Evolutionary conservation across 2,329 filamentous ascomycete species (phyloP).

Genomic region (Aspergillus sp.): DNA sequence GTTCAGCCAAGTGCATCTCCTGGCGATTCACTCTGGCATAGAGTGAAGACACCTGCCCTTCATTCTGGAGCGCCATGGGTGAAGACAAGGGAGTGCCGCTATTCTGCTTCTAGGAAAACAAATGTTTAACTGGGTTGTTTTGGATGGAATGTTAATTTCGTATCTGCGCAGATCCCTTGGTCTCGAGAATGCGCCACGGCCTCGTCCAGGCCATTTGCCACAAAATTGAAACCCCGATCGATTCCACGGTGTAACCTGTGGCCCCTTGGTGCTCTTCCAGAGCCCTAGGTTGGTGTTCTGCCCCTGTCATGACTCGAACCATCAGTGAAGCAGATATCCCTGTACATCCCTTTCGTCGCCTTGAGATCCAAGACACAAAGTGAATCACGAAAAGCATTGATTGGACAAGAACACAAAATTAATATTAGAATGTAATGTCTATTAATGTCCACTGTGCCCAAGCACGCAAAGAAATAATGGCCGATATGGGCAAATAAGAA

Average conservation of each 20-base stretch:
- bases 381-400: background rate
- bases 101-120: background rate
- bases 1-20: background rate
- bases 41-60: background rate
- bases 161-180: slow-evolving; percentile 17
- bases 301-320: background rate
- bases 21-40: background rate
- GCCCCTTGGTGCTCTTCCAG: background rate
- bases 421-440: slow-evolving; percentile 20
- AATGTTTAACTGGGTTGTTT: background rate
- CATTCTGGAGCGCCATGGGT: background rate
- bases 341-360: slow-evolving; percentile 4
- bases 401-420: slow-evolving; percentile 7
- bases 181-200: slow-evolving; percentile 4
- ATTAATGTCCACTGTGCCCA: slow-evolving; percentile 17
- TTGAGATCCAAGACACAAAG: background rate
- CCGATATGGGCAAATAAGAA: slow-evolving; percentile 1
- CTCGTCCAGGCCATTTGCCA: background rate
- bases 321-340: background rate
- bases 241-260: background rate
- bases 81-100: slow-evolving; percentile 1
- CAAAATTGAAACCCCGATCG: background rate
- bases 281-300: background rate
- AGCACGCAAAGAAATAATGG: background rate
- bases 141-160: slow-evolving; percentile 26